Evolutionary conservation across 2,329 filamentous ascomycete genomes (phyloP).

Genomic region (Colletotrichum viniferum): DNA sequence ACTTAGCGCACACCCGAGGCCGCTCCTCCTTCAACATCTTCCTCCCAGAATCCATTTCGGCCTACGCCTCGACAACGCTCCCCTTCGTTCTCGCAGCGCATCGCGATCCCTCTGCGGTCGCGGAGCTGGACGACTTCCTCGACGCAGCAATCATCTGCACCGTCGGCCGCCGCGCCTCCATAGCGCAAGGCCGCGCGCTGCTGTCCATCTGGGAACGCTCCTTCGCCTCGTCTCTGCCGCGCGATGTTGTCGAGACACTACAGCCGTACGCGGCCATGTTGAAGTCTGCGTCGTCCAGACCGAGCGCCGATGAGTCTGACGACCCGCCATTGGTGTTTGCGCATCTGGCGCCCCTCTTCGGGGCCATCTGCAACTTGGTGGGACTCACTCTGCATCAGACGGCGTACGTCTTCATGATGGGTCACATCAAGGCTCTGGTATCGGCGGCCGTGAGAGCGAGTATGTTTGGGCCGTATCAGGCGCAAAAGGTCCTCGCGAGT

Average conservation of each 20-base stretch:
- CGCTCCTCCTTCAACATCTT: constrained; percentile 65
- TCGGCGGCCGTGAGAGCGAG: constrained; percentile 79
- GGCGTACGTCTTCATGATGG: constrained; percentile 77
- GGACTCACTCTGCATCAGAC: constrained; percentile 65
- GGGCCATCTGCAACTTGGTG: constrained; percentile 66
- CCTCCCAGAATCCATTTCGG: constrained; percentile 71
- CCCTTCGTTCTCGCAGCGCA: constrained; percentile 77
- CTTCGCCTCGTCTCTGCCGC: constrained; percentile 49
- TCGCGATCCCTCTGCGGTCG: constrained; percentile 54
- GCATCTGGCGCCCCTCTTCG: constrained; percentile 75
- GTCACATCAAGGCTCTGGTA: constrained; percentile 76
- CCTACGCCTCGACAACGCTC: constrained; percentile 73
- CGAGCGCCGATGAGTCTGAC: constrained; percentile 12
- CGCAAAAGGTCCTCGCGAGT: constrained; percentile 73
- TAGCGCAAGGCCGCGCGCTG: constrained; percentile 77
- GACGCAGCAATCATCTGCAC: constrained; percentile 80
- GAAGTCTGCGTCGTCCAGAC: constrained; percentile 23
- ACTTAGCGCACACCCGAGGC: constrained; percentile 68
- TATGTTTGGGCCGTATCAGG: constrained; percentile 81
- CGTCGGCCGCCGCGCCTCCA: constrained; percentile 77
- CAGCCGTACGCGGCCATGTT: constrained; percentile 41
- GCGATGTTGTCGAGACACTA: constrained; percentile 28
- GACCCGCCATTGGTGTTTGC: constrained; percentile 16
- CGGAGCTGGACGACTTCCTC: constrained; percentile 72
- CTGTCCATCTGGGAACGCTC: constrained; percentile 79